Evolutionary conservation across 371 early-diverging fungal genomes (phyloP).

Genomic region (Zopfochytrium polystomum): DNA sequence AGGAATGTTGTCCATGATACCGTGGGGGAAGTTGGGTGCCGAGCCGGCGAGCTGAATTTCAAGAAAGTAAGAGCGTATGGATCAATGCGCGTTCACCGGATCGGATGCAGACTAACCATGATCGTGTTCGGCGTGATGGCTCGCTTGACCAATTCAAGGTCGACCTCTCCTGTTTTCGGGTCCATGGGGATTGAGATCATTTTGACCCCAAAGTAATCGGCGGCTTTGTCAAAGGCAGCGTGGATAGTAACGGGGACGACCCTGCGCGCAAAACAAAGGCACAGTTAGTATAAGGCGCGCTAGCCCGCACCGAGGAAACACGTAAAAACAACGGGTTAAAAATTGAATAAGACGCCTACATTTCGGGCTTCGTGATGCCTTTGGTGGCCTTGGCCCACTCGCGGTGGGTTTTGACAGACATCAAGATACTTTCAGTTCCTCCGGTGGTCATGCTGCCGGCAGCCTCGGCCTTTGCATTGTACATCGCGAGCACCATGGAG

Average conservation of each 20-base stretch:
- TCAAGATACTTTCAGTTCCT: no score
- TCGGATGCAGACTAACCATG: no score
- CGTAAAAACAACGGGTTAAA: no score
- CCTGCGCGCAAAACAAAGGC: slow-evolving; percentile 41
- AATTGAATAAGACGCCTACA: slow-evolving; percentile 52
- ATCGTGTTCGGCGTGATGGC: slow-evolving; percentile 86
- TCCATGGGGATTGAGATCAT: no score
- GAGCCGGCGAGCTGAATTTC: slow-evolving; percentile 91
- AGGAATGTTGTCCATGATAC: slow-evolving; percentile 84
- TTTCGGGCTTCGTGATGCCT: no score
- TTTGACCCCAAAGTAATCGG: slow-evolving; percentile 84
- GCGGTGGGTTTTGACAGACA: slow-evolving; percentile 80
- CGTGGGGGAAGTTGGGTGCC: no score
- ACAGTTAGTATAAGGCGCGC: no score
- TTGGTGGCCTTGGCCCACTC: slow-evolving; percentile 76
- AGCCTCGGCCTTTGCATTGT: no score
- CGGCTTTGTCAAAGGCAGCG: slow-evolving; percentile 94
- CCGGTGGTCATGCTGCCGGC: no score
- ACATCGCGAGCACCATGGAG: no score
- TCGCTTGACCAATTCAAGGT: slow-evolving; percentile 64
- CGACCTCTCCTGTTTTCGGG: slow-evolving; percentile 70
- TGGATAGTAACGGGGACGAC: slow-evolving; percentile 87
- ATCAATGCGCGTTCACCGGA: background rate
- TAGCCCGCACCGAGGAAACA: no score
- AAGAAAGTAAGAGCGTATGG: slow-evolving; percentile 84